A percentile compares a stretch with the other conserved stretches of the same genome.
These are phyloP conservation scores for Verbascum thapsus DNA, from an alignment of 257 asterid genomes.

Conservation along the genomic window DNA sequence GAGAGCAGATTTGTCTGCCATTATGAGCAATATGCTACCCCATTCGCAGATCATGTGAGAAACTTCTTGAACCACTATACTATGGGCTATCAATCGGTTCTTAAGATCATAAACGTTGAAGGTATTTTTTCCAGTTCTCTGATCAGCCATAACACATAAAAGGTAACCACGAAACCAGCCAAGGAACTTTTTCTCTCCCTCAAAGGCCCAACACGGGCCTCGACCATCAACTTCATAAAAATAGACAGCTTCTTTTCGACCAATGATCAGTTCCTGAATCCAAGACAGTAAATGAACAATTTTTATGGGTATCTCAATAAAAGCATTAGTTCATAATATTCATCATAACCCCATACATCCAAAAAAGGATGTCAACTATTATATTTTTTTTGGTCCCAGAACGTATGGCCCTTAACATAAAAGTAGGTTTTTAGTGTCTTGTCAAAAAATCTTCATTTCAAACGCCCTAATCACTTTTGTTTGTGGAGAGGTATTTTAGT, in stretches of 20 bases:
- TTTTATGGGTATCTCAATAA: conserved; percentile 1
- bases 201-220: conserved; percentile 99
- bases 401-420: no score
- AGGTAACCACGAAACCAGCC: conserved; percentile 98
- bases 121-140: conserved; percentile 69
- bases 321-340: conserved; percentile 5
- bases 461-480: conserved; percentile 22
- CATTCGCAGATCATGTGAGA: conserved; percentile 98
- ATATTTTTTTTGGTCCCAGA: no score
- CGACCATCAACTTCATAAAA: conserved; percentile 97
- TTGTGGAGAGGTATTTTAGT: no score
- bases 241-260: conserved; percentile 92
- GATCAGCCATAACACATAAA: conserved; percentile 81
- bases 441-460: conserved; percentile 33
- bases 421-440: no score
- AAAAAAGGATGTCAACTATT: no score
- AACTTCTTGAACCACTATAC: conserved; percentile 70
- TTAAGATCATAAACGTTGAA: conserved; percentile 87
- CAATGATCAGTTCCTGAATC: conserved; percentile 84
- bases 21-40: conserved; percentile 87
- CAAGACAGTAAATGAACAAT: conserved; percentile 18
- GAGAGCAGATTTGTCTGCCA: conserved; percentile 80
- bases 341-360: neutral
- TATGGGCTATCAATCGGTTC: conserved; percentile 85
- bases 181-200: conserved; percentile 85